phyloP scores from a whole-genome alignment of 495 filamentous ascomycete species.

The Pseudotulostoma volvatum region DNA sequence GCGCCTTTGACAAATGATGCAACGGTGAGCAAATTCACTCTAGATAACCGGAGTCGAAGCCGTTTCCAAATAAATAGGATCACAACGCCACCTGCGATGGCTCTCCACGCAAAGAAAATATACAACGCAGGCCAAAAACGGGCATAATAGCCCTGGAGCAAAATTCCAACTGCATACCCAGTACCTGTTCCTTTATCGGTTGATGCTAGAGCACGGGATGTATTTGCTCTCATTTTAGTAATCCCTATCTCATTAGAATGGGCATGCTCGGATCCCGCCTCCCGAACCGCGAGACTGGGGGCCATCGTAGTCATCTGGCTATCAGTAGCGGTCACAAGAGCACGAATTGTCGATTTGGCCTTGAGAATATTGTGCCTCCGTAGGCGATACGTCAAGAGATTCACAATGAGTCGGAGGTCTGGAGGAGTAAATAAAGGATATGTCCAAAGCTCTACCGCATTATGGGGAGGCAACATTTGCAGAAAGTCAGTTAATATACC shows the following conservation, averaged over 20 bases:
- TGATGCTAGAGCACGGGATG: constrained; percentile 23
- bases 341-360: constrained; percentile 22
- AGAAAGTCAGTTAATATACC: constrained; percentile 59
- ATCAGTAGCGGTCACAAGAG: constrained; percentile 27
- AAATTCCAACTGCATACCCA: constrained; percentile 36
- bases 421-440: constrained; percentile 58
- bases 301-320: constrained; percentile 25
- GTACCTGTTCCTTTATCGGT: constrained; percentile 13
- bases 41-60: constrained; percentile 12
- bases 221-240: constrained; percentile 29
- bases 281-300: no score
- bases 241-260: constrained; percentile 29
- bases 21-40: no score
- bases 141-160: constrained; percentile 58
- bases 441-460: constrained; percentile 44
- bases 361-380: constrained; percentile 36
- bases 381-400: constrained; percentile 43
- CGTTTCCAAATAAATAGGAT: constrained; percentile 18
- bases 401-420: constrained; percentile 45
- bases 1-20: no score
- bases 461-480: constrained; percentile 49
- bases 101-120: constrained; percentile 28
- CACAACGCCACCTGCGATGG: constrained; percentile 18
- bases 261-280: constrained; percentile 7
- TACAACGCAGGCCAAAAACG: constrained; percentile 42